These are phyloP conservation scores for Exophiala xenobiotica DNA, from an alignment of 2,329 filamentous ascomycete species.

Conservation along the genomic window DNA sequence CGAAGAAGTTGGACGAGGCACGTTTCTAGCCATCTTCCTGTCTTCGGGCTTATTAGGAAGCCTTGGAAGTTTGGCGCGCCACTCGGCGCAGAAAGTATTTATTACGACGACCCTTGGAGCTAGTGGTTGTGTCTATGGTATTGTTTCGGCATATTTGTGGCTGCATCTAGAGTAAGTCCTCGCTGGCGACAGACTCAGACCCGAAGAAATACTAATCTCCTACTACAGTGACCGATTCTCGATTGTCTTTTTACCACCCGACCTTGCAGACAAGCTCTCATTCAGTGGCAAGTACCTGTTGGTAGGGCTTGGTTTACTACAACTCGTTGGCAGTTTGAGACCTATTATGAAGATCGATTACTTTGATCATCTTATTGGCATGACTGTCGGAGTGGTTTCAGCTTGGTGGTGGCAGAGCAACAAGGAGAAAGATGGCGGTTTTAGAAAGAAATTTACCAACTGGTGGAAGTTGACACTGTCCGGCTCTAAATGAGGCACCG, in stretches of 20 bases:
- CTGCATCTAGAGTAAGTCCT: slow-evolving; percentile 44
- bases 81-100: slow-evolving; percentile 46
- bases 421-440: slow-evolving; percentile 6
- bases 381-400: slow-evolving; percentile 37
- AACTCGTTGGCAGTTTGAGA: slow-evolving; percentile 36
- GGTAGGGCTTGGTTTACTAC: slow-evolving; percentile 37
- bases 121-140: slow-evolving; percentile 51
- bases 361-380: slow-evolving; percentile 45
- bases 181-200: not conserved
- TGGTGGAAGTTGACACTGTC: slow-evolving; percentile 2
- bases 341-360: slow-evolving; percentile 40
- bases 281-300: slow-evolving; percentile 43
- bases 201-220: not conserved
- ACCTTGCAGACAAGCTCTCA: slow-evolving; percentile 42
- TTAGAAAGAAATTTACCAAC: slow-evolving; percentile 1
- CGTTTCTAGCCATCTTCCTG: slow-evolving; percentile 55
- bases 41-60: slow-evolving; percentile 49
- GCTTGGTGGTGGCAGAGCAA: slow-evolving; percentile 27
- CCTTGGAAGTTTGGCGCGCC: slow-evolving; percentile 45
- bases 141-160: slow-evolving; percentile 52
- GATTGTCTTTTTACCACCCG: slow-evolving; percentile 42
- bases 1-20: slow-evolving; percentile 56
- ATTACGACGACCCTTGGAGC: slow-evolving; percentile 51
- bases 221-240: slow-evolving; percentile 41
- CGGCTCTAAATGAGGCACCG: not conserved